Base-by-base conservation (phyloP, 495 filamentous ascomycete genomes). In the Parmelia sp. region DNA sequence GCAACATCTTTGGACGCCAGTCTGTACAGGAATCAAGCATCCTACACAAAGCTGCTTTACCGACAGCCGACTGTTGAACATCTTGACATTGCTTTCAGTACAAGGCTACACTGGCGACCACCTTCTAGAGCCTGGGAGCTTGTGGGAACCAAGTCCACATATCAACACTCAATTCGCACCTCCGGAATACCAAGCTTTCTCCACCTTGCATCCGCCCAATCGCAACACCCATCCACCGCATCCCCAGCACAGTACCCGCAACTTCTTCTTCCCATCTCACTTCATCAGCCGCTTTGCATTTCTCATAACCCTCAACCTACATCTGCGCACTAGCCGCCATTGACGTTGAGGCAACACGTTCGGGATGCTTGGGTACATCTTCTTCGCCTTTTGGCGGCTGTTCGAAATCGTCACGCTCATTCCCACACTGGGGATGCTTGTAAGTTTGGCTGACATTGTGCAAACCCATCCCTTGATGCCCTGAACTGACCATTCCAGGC, bases 401-500 rank as follows among this genome's bases (percentile, higher is more conserved):
- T 75, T 85, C 71, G 83, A 96, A 75, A 89, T 96, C 77, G 68
- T 88, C 76, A 93, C 90, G 49, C 74, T 95, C 81, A 91, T 94
- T 75, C 92, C 92, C 23, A 89, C 86, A 64, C 80, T 96, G 70
- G 92, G 91, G 78, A 93, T 96, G 83, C 83, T 96, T 71, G 80
- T 83, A 73, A 29, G 78, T 71, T n/a, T 36, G 11, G 23, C 42
- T 44, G 36, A n/a, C 21, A 63, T 47, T 33, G 35, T 27, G 21
- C 10, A 3, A 39, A 14, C 57, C 31, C 44, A 4, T 35, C 47
- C 27, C 62, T 31, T 23, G 44, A 44, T 35, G 53, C 27, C 62
- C 36, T 23, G 44, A 44, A 47, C 60, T 61, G 19, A 58, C 27
- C 45, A 25, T 19, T 35, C 10, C 12, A 82, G 71, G 83, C 88